A percentile compares a stretch with the other conserved stretches of the same genome.
These are phyloP conservation scores for Juglanconis sp. DNA, from an alignment of 2,329 filamentous ascomycete genomes.

Conservation along the genomic window DNA sequence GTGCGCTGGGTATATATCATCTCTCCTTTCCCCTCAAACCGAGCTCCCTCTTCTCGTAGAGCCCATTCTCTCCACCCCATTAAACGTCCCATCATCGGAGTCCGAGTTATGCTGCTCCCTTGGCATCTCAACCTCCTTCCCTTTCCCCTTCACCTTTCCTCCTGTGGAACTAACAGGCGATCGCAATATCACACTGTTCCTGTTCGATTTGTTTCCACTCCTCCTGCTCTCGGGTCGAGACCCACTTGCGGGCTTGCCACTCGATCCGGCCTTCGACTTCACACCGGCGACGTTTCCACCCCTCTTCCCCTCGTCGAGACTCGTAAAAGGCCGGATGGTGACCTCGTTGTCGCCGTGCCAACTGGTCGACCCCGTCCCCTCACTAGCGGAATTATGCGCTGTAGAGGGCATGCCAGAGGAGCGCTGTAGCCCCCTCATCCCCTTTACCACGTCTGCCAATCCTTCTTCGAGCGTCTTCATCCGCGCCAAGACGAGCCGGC, in stretches of 20 bases:
- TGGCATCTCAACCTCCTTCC: conserved; percentile 46
- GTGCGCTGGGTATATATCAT: neutral
- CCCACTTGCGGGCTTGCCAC: conserved; percentile 21
- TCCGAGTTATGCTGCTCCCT: conserved; percentile 39
- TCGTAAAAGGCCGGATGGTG: conserved; percentile 12
- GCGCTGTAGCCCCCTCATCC: conserved; percentile 65
- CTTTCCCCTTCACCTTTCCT: conserved; percentile 41
- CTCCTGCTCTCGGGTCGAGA: conserved; percentile 37
- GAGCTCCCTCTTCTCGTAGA: conserved; percentile 39
- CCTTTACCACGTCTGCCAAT: conserved; percentile 80
- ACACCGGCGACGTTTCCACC: conserved; percentile 22
- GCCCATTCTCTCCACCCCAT: conserved; percentile 12
- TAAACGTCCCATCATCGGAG: conserved; percentile 13
- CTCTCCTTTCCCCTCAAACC: conserved; percentile 27
- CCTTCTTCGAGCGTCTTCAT: conserved; percentile 94
- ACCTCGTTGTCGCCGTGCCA: conserved; percentile 13
- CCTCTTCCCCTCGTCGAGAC: conserved; percentile 31
- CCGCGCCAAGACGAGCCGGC: conserved; percentile 75
- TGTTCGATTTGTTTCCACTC: conserved; percentile 33
- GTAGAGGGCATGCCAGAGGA: conserved; percentile 43
- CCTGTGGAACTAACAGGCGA: conserved; percentile 27
- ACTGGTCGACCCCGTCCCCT: conserved; percentile 9
- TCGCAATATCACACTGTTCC: conserved; percentile 27
- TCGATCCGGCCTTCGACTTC: conserved; percentile 23
- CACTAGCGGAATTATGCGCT: conserved; percentile 46